Evolutionary conservation across 257 asterid species (phyloP).

Genomic region (Striga asiatica): DNA sequence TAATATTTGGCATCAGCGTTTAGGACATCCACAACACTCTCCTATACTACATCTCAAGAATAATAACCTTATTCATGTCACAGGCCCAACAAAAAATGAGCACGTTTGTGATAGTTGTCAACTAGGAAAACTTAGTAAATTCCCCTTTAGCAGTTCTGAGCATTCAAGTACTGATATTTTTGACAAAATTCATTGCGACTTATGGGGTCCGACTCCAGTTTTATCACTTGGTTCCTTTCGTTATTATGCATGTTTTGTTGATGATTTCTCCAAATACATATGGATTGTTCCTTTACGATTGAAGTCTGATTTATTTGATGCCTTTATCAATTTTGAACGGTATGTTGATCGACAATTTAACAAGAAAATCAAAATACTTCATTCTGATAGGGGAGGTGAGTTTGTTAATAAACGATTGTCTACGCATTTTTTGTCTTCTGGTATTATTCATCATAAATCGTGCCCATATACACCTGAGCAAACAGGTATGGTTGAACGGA

Average conservation of each 20-base stretch:
- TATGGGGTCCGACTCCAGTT: conserved; percentile 7
- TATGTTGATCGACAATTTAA: conserved; percentile 1
- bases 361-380: not conserved
- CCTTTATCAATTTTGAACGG: conserved; percentile 1
- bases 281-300: not conserved
- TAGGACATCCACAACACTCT: conserved; percentile 11
- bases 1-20: conserved; percentile 11
- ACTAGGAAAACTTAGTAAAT: too few species aligned
- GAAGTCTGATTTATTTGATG: not conserved
- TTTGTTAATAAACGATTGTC: not conserved
- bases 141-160: too few species aligned
- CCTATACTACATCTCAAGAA: not conserved
- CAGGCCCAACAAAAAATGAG: not conserved
- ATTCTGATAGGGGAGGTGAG: conserved; percentile 3
- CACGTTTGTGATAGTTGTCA: conserved; percentile 9
- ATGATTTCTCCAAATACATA: conserved; percentile 3
- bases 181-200: conserved; percentile 6
- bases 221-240: not conserved
- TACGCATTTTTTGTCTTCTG: not conserved
- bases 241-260: conserved; percentile 10
- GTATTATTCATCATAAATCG: conserved; percentile 1
- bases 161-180: not conserved
- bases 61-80: conserved; percentile 8
- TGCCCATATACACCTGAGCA: conserved; percentile 7
- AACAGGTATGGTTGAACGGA: conserved; percentile 1